Evolutionary conservation across 2,329 filamentous ascomycete species (phyloP), one percentile per base, ranked within the genome.

Genomic region (Fusarium protoensiforme): DNA sequence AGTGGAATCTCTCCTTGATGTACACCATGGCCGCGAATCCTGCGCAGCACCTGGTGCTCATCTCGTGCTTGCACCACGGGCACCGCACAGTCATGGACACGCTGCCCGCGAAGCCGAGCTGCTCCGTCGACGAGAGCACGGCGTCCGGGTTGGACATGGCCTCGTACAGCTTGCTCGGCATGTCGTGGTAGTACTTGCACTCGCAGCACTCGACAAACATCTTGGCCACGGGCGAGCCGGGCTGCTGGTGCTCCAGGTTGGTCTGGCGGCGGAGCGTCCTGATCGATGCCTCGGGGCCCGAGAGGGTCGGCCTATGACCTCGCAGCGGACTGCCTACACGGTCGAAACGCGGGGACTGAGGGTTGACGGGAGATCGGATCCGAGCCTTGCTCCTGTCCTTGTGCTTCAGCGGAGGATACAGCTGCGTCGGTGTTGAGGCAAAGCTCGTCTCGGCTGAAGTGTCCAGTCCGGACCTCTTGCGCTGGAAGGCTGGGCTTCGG

Each of bases 11-110:
- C 80, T 93, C 91, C 76, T 89, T 89, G 75, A 94, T 82, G 69
- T 91, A 89, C 5, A 94, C 88, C 51, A 92, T 85, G 2, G 92
- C 90, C 13, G 90, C 89, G 82, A 92, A 92, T 9, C 91, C 92
- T 13, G 91, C 87, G 79, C 92, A 94, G 81, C 92, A 94, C 66
- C 82, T 84, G 16, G 87, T 91, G 73, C 86, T 91, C 92, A 94
- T 93, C 58, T 88, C 87, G 82, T 94, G 92, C 48, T 85, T 85
- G 79, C 92, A 94, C 92, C 92, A 94, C 10, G 91, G 91, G 78
- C 92, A 94, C 73, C 88, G 89, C 29, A 92, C 89, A 77, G 87
- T 89, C 72, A 90, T 91, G 10, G 87, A 89, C 51, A 91, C 85
- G 8, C 87, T 83, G 1, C 89, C 89, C 46, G 85, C 85, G 48